Percentiles rank a stretch among this genome's conserved stretches.
phyloP scores from a whole-genome alignment of 495 filamentous ascomycete species.

The Usnea hakonensis region DNA sequence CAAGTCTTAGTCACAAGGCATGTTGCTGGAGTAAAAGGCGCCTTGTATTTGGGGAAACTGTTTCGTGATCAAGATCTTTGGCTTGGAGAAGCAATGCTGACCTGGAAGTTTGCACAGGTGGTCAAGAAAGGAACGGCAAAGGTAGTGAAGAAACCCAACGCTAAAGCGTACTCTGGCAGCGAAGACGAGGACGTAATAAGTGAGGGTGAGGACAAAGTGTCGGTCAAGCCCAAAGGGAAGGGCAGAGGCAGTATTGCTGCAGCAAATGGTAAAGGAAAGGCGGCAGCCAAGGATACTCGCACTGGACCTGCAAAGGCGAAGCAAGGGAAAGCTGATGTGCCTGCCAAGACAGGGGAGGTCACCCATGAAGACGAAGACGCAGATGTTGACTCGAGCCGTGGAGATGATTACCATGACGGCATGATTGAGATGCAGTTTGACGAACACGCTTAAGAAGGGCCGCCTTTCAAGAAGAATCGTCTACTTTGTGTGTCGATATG shows the following conservation, averaged over 20 bases:
- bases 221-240: background rate
- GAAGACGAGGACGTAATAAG: background rate
- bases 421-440: background rate
- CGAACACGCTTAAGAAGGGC: background rate
- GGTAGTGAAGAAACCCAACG: slow-evolving; percentile 1
- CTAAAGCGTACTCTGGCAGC: background rate
- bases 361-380: background rate
- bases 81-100: no score
- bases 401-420: background rate
- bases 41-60: no score
- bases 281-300: background rate
- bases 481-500: background rate
- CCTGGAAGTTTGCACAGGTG: no score
- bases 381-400: background rate
- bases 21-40: no score
- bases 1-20: no score
- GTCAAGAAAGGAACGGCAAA: slow-evolving; percentile 11
- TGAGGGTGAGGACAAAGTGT: background rate
- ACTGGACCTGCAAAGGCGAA: background rate
- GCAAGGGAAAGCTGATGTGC: slow-evolving; percentile 5
- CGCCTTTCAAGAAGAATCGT: background rate
- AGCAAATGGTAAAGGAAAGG: background rate
- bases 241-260: background rate
- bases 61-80: no score
- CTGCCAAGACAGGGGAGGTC: background rate